Conservation (phyloP, 164 flowering plant genomes). For the Aristolochia contorta region DNA sequence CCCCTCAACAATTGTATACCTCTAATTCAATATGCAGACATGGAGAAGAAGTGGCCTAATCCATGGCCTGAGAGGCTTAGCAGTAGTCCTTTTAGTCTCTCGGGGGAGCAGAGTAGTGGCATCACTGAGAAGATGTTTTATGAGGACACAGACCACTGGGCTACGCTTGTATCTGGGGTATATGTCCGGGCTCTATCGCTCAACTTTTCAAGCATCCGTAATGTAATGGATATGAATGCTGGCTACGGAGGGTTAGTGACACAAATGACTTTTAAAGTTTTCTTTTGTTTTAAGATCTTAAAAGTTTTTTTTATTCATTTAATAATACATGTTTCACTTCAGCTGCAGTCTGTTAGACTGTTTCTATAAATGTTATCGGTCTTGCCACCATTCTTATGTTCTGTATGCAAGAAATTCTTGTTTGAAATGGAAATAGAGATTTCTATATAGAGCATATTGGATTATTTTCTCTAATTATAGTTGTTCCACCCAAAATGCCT, state of each 20-base stretch:
- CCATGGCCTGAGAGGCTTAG: constrained; percentile 82
- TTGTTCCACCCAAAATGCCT: no score
- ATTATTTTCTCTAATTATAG: no score
- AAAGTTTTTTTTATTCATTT: not conserved
- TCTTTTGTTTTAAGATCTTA: not conserved
- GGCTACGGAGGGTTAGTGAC: constrained; percentile 84
- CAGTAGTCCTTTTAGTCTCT: constrained; percentile 50
- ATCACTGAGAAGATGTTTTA: constrained; percentile 29
- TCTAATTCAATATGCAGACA: constrained; percentile 29
- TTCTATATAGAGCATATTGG: no score
- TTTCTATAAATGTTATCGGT: no score
- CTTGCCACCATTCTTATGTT: no score
- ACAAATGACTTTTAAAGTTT: not conserved
- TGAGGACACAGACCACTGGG: constrained; percentile 62
- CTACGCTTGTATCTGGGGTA: constrained; percentile 49
- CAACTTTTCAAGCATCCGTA: constrained; percentile 70
- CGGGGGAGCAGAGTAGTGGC: constrained; percentile 19
- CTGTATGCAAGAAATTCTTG: no score
- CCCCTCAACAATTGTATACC: constrained; percentile 64
- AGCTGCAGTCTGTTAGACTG: no score
- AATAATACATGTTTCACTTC: no score
- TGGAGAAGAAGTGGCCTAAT: constrained; percentile 46
- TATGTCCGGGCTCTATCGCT: constrained; percentile 49
- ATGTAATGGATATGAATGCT: constrained; percentile 98
- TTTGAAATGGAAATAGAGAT: no score